Evolutionary conservation across 768 basidiomycete species (phyloP).

Genomic region (Pulveroboletus sp.): DNA sequence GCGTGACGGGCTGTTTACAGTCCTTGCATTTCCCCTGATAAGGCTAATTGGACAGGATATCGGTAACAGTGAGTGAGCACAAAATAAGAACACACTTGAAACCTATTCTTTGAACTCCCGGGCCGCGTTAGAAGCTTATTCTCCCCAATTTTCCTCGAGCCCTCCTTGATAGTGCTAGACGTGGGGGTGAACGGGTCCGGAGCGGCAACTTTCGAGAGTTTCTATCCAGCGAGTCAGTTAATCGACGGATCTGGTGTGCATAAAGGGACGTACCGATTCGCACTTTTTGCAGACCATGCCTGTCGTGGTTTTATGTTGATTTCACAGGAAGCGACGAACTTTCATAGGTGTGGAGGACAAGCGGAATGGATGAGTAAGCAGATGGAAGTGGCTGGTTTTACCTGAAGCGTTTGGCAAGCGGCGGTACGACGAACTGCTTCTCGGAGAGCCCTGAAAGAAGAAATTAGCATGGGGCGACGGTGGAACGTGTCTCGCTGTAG

Average conservation of each 20-base stretch:
- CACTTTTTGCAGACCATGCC: conserved; percentile 87
- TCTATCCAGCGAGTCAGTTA: conserved; percentile 39
- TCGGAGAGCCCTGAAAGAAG: not conserved
- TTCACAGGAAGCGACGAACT: not conserved
- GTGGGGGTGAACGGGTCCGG: conserved; percentile 82
- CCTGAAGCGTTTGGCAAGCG: not conserved
- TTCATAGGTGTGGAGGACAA: conserved; percentile 4
- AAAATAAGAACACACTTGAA: conserved; percentile 49
- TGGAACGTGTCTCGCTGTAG: not conserved
- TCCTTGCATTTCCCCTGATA: conserved; percentile 86
- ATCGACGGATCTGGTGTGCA: conserved; percentile 5
- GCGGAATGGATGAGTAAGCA: conserved; percentile 17
- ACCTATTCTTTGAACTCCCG: conserved; percentile 70
- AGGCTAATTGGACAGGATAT: conserved; percentile 43
- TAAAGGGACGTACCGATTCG: conserved; percentile 50
- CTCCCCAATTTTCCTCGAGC: conserved; percentile 76
- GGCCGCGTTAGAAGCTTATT: conserved; percentile 75
- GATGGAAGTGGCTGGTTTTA: not conserved
- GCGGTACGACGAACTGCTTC: not conserved
- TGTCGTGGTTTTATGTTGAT: conserved; percentile 4
- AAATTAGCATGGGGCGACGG: not conserved
- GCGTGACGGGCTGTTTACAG: conserved; percentile 78
- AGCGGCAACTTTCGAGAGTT: conserved; percentile 86
- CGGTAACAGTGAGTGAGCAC: conserved; percentile 7
- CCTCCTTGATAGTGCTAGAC: conserved; percentile 70